phyloP scores from a whole-genome alignment of 805 yeast species.

The Lipomyces kockii region DNA sequence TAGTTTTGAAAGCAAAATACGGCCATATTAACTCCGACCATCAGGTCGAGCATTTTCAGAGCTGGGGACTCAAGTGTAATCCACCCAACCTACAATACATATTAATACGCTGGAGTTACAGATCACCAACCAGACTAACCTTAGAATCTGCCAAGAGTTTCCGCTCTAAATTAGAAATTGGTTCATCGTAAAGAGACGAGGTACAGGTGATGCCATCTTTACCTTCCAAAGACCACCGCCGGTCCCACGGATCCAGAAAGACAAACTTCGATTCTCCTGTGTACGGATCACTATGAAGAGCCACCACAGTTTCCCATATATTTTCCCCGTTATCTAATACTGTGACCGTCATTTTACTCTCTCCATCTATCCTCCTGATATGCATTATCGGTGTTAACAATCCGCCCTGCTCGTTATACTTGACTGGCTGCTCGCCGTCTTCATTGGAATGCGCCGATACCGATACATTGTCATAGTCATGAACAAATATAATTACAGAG shows the following conservation, averaged over 20 bases:
- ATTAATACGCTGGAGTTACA: background rate
- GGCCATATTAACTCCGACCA: conserved; percentile 30
- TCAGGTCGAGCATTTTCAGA: conserved; percentile 31
- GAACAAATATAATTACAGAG: conserved; percentile 25
- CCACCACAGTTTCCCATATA: conserved; percentile 20
- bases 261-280: conserved; percentile 19
- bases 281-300: conserved; percentile 24
- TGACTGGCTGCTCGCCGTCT: background rate
- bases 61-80: conserved; percentile 23
- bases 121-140: conserved; percentile 1
- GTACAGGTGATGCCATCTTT: conserved; percentile 16
- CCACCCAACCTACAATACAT: conserved; percentile 24
- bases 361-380: conserved; percentile 26
- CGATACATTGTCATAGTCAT: conserved; percentile 26
- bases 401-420: background rate
- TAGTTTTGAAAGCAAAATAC: conserved; percentile 27
- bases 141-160: conserved; percentile 13
- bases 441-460: background rate
- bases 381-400: conserved; percentile 26
- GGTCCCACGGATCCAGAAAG: conserved; percentile 30
- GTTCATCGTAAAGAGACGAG: background rate
- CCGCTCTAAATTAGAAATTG: conserved; percentile 21
- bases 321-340: conserved; percentile 22
- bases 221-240: conserved; percentile 25
- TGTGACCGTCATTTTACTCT: conserved; percentile 21